Evolutionary conservation across 257 asterid species (phyloP).

Genomic region (Nicotiana attenuata): DNA sequence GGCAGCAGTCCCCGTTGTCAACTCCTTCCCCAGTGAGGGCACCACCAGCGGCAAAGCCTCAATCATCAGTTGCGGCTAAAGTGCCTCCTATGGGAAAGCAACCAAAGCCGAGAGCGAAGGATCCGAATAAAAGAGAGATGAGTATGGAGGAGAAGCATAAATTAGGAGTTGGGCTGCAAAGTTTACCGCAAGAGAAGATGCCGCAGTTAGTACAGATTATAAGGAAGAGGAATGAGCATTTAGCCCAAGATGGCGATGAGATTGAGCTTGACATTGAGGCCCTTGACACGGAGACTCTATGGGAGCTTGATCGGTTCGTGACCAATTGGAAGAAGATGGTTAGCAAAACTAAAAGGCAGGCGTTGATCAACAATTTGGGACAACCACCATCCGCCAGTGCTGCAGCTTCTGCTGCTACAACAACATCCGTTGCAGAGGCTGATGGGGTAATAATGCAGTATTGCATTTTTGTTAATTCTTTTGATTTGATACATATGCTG

Average conservation of each 20-base stretch:
- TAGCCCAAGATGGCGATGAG: conserved; percentile 96
- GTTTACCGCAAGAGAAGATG: conserved; percentile 93
- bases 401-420: conserved; percentile 22
- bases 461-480: not conserved
- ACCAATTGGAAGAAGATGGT: conserved; percentile 97
- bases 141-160: conserved; percentile 90
- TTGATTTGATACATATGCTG: not conserved
- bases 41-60: conserved; percentile 25
- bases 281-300: conserved; percentile 84
- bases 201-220: conserved; percentile 82
- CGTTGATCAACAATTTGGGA: conserved; percentile 42
- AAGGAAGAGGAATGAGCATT: conserved; percentile 74
- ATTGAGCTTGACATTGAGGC: conserved; percentile 97
- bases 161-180: conserved; percentile 87
- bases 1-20: conserved; percentile 26
- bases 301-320: conserved; percentile 96
- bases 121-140: conserved; percentile 85
- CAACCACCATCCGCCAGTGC: conserved; percentile 21
- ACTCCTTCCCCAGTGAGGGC: conserved; percentile 60
- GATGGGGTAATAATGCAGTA: conserved; percentile 52
- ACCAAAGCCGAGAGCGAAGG: conserved; percentile 95
- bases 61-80: conserved; percentile 30
- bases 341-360: conserved; percentile 87
- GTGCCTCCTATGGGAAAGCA: conserved; percentile 34
- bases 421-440: conserved; percentile 35